These are phyloP conservation scores for Ganoderma leucocontextum DNA, from an alignment of 1,284 basidiomycete species.

Conservation along the genomic window DNA sequence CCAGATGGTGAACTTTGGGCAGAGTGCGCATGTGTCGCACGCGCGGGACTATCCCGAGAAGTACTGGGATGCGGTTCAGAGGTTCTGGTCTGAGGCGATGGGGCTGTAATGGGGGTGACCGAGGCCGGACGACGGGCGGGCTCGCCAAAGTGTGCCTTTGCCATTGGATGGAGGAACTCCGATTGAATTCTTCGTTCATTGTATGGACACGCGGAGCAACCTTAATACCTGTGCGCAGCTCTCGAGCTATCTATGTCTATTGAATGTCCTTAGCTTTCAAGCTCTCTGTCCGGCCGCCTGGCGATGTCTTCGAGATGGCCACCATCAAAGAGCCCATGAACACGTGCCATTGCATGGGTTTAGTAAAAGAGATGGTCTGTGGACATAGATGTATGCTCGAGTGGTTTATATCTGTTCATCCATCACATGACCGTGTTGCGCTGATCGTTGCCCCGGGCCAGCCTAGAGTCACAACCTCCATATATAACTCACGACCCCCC, in stretches of 20 bases:
- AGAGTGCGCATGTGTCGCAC: conserved; percentile 64
- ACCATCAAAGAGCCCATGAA: not conserved
- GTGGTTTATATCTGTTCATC: conserved; percentile 1
- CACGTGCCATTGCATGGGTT: not conserved
- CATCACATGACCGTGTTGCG: not conserved
- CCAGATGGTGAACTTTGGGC: conserved; percentile 51
- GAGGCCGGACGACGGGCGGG: too few species aligned
- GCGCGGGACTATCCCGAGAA: conserved; percentile 55
- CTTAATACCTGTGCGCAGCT: not conserved
- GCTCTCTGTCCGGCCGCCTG: not conserved
- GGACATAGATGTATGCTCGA: not conserved
- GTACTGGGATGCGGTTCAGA: conserved; percentile 55
- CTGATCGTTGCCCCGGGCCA: not conserved
- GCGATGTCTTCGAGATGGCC: not conserved
- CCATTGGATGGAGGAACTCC: not conserved
- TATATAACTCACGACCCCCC: not conserved
- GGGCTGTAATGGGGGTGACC: not conserved
- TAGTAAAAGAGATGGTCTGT: not conserved
- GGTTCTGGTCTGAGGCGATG: conserved; percentile 46
- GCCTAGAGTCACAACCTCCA: not conserved
- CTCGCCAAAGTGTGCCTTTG: not conserved
- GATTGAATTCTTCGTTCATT: not conserved
- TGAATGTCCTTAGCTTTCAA: not conserved
- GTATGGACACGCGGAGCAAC: not conserved
- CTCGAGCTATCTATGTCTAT: not conserved